Conservation (phyloP, 176 grass and related monocot species). For the Bolboschoenus planiculmis region DNA sequence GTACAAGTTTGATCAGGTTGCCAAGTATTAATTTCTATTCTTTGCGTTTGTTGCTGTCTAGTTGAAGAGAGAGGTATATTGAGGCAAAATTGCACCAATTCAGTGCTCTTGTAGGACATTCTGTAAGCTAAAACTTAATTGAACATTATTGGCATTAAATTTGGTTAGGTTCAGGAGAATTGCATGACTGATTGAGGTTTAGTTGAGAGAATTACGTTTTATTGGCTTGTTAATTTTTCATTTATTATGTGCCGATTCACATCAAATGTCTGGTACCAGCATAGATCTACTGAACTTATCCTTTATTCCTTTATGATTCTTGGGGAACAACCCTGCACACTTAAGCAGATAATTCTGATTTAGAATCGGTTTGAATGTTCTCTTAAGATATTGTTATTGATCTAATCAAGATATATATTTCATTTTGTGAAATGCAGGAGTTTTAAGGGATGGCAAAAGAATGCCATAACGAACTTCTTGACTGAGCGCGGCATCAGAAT, state of each 20-base stretch:
- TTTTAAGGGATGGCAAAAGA: constrained; percentile 97
- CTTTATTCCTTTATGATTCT: neutral
- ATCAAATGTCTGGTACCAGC: neutral
- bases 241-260: neutral
- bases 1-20: neutral
- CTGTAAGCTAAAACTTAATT: neutral
- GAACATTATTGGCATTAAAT: neutral
- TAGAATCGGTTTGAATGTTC: neutral
- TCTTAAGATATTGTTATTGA: neutral
- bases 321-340: neutral
- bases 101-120: neutral
- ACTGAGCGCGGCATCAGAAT: constrained; percentile 62
- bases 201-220: neutral
- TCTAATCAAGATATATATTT: neutral
- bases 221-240: neutral
- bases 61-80: neutral
- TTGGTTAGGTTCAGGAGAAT: neutral
- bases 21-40: neutral
- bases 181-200: neutral
- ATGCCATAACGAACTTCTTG: constrained; percentile 63
- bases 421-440: constrained; percentile 44
- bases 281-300: neutral
- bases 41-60: neutral
- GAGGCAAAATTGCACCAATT: neutral
- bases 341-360: neutral